These are phyloP conservation scores for Hevea brasiliensis DNA, from an alignment of 345 rosid genomes.

Conservation along the genomic window DNA sequence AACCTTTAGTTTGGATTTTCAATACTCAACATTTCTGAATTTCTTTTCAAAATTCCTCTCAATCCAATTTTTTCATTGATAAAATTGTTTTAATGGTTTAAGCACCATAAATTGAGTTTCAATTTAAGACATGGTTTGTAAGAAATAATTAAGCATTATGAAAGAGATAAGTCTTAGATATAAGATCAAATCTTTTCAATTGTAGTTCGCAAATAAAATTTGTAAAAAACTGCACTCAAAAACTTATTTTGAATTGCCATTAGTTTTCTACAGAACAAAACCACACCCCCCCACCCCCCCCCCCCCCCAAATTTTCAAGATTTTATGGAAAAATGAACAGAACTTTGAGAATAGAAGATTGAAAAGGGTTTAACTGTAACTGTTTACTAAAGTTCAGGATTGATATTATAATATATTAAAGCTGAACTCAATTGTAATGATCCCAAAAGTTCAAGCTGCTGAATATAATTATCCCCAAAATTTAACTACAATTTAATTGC, in stretches of 20 bases:
- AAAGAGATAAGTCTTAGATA: not conserved
- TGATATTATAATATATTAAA: not conserved
- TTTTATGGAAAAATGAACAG: no score
- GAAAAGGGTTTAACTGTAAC: no score
- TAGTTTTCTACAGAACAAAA: not conserved
- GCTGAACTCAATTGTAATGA: not conserved
- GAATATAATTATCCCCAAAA: not conserved
- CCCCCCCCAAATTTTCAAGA: not conserved
- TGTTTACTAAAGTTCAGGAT: not conserved
- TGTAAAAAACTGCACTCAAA: not conserved
- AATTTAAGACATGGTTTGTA: not conserved
- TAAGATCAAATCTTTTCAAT: not conserved
- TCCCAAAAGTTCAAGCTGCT: not conserved
- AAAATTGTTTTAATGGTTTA: not conserved
- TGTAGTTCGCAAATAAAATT: not conserved
- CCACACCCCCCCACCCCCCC: no score
- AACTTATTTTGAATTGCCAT: no score
- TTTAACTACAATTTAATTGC: not conserved
- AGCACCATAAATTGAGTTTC: not conserved
- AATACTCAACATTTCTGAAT: not conserved
- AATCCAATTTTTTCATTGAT: no score
- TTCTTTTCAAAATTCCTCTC: not conserved
- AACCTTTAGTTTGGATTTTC: not conserved
- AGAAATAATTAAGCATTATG: not conserved
- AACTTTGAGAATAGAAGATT: not conserved